These are phyloP conservation scores for Hordeum pubiflorum DNA, from an alignment of 202 grass and related monocot genomes.

Conservation along the genomic window DNA sequence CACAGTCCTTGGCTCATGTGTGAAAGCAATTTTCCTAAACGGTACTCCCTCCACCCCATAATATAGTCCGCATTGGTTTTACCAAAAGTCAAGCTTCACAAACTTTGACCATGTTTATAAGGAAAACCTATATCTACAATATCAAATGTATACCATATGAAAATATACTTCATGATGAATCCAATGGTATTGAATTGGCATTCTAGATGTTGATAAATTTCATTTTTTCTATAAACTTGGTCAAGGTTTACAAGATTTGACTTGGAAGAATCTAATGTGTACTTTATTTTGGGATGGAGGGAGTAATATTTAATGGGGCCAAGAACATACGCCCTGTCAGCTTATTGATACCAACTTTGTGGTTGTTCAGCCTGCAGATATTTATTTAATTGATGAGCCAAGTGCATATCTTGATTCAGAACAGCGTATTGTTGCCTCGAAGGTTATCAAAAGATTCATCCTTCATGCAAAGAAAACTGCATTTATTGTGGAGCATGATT, in stretches of 20 bases:
- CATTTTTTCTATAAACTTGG: background rate
- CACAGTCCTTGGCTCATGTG: background rate
- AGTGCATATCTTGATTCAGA: slow-evolving; percentile 95
- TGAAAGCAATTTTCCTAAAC: background rate
- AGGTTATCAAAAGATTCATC: slow-evolving; percentile 98
- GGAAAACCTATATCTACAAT: too few species aligned
- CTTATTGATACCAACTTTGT: slow-evolving; percentile 16
- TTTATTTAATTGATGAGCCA: slow-evolving; percentile 96
- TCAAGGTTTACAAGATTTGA: background rate
- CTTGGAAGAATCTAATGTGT: too few species aligned
- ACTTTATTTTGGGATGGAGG: too few species aligned
- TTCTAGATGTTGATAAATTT: too few species aligned
- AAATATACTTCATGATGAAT: too few species aligned
- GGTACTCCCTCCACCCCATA: too few species aligned
- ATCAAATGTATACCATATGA: too few species aligned
- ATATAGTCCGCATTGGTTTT: too few species aligned
- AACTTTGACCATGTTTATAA: too few species aligned
- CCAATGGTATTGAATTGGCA: too few species aligned
- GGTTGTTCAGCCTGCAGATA: slow-evolving; percentile 82
- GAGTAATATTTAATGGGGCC: background rate
- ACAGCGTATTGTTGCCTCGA: slow-evolving; percentile 46
- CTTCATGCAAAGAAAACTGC: slow-evolving; percentile 47
- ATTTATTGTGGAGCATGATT: slow-evolving; percentile 16
- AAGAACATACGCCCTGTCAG: background rate
- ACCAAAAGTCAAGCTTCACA: too few species aligned